These are phyloP conservation scores for Pilasporangium apinafurcum DNA, from an alignment of 352 stramenopile species.

Conservation along the genomic window DNA sequence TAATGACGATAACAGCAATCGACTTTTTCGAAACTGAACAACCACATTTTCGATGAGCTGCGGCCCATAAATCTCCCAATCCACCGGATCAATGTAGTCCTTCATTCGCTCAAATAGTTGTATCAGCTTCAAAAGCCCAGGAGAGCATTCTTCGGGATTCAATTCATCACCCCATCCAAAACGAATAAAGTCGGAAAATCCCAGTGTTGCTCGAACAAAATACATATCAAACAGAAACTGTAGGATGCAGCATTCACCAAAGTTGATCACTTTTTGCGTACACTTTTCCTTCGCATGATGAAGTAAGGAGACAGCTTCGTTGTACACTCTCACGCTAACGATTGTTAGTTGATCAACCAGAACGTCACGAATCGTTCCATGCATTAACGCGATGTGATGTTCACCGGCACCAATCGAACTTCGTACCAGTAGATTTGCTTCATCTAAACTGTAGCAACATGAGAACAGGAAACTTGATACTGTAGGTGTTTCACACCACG, in stretches of 20 bases:
- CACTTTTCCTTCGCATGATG: constrained; percentile 40
- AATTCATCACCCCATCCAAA: constrained; percentile 86
- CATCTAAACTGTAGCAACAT: constrained; percentile 78
- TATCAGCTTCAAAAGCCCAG: constrained; percentile 46
- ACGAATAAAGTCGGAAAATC: constrained; percentile 82
- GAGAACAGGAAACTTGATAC: constrained; percentile 83
- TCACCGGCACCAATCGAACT: constrained; percentile 25
- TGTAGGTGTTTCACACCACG: constrained; percentile 76
- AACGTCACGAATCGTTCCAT: constrained; percentile 55
- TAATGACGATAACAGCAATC: constrained; percentile 80
- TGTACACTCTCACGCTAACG: constrained; percentile 64
- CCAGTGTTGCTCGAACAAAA: constrained; percentile 79
- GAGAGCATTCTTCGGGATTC: constrained; percentile 42
- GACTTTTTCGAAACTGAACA: constrained; percentile 79
- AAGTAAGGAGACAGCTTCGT: constrained; percentile 53
- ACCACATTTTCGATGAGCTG: constrained; percentile 84
- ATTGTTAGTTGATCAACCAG: constrained; percentile 77
- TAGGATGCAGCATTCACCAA: constrained; percentile 78
- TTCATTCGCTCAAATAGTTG: constrained; percentile 70
- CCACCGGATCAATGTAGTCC: constrained; percentile 81
- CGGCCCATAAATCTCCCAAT: constrained; percentile 86
- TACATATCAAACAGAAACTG: constrained; percentile 90
- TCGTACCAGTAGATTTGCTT: constrained; percentile 63
- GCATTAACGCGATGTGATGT: constrained; percentile 54
- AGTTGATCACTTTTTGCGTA: constrained; percentile 55